phyloP scores from a whole-genome alignment of 768 basidiomycete genomes.

The Mycena epipterygia region DNA sequence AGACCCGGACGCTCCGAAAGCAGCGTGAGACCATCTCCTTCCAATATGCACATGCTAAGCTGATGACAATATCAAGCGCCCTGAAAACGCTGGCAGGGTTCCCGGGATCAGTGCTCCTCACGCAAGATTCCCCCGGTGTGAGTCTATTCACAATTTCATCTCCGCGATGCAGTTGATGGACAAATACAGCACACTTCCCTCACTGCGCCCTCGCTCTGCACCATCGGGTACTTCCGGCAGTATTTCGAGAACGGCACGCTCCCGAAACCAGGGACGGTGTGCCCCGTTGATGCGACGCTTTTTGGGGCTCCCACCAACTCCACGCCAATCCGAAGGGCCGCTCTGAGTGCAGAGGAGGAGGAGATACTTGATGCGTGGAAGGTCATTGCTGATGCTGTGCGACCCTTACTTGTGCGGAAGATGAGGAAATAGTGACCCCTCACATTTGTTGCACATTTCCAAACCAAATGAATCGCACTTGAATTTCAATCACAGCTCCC shows the following conservation, averaged over 20 bases:
- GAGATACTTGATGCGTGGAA: not conserved
- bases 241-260: constrained; percentile 42
- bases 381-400: constrained; percentile 4
- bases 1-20: constrained; percentile 30
- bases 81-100: constrained; percentile 27
- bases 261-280: constrained; percentile 40
- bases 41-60: not conserved
- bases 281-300: constrained; percentile 33
- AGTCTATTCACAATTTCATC: not conserved
- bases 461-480: too few species aligned
- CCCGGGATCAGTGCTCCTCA: constrained; percentile 26
- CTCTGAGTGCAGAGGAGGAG: constrained; percentile 15
- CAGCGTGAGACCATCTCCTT: not conserved
- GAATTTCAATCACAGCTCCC: too few species aligned
- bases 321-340: not conserved
- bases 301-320: too few species aligned
- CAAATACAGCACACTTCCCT: constrained; percentile 34
- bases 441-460: too few species aligned
- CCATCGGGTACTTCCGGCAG: constrained; percentile 28
- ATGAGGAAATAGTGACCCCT: too few species aligned
- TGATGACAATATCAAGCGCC: constrained; percentile 12
- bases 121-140: constrained; percentile 28
- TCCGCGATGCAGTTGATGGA: too few species aligned
- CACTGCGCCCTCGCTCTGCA: constrained; percentile 39
- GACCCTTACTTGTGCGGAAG: not conserved